Evolutionary conservation across 148 eudicot species (phyloP).

Genomic region (Rheum nobile): DNA sequence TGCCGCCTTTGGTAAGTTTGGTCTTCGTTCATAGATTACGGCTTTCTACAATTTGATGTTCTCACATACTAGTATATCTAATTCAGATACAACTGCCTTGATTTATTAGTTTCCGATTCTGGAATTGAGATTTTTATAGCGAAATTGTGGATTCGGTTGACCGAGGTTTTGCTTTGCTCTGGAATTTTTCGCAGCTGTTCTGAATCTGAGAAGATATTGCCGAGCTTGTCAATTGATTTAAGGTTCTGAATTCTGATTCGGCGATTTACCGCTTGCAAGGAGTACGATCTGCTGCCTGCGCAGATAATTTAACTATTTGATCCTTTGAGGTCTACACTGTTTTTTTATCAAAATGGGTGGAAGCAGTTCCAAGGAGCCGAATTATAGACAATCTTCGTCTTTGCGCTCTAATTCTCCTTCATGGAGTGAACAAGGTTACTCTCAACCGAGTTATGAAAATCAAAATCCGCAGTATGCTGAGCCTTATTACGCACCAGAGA

Average conservation of each 20-base stretch:
- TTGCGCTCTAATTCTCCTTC: conserved; percentile 8
- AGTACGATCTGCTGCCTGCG: background rate
- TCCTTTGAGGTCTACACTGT: background rate
- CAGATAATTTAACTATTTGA: background rate
- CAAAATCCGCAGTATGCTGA: conserved; percentile 4
- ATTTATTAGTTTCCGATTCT: background rate
- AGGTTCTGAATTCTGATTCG: background rate
- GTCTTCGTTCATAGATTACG: conserved; percentile 1
- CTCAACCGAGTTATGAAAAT: conserved; percentile 6
- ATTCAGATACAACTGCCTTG: background rate
- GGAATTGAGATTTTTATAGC: background rate
- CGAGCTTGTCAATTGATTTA: background rate
- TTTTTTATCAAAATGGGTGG: conserved; percentile 13
- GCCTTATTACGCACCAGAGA: conserved; percentile 16
- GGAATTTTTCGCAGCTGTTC: background rate
- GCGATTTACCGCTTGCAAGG: background rate
- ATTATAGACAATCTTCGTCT: background rate
- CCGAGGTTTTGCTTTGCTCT: background rate
- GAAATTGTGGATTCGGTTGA: background rate
- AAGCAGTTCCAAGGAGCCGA: conserved; percentile 2
- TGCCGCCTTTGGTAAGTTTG: conserved; percentile 1
- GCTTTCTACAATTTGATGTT: background rate
- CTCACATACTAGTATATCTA: background rate
- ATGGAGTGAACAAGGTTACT: conserved; percentile 5
- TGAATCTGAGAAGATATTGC: background rate